Percentiles rank a stretch among this genome's conserved stretches.
These are phyloP conservation scores for Coemansia brasiliensis DNA, from an alignment of 192 early-diverging fungal genomes.

Conservation along the genomic window DNA sequence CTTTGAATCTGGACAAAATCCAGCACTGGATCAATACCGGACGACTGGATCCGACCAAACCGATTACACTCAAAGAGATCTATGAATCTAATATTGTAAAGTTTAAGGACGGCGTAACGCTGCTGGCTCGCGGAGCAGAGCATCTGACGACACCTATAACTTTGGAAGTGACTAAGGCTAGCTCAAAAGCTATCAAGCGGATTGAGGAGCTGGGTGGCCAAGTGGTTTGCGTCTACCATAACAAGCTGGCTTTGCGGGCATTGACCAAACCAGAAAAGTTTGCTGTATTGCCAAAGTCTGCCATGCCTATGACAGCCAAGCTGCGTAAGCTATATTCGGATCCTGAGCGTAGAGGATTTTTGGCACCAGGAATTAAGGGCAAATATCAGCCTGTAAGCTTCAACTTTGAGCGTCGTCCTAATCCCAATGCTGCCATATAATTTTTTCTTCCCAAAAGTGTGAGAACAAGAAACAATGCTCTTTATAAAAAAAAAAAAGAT, in stretches of 20 bases:
- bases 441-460: no score
- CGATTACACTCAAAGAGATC: slow-evolving; percentile 74
- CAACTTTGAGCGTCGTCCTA: slow-evolving; percentile 31
- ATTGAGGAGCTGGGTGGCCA: slow-evolving; percentile 82
- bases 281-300: slow-evolving; percentile 65
- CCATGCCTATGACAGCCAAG: slow-evolving; percentile 64
- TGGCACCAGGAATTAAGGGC: slow-evolving; percentile 54
- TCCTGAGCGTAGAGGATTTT: slow-evolving; percentile 70
- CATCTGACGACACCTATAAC: slow-evolving; percentile 74
- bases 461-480: no score
- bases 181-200: slow-evolving; percentile 71
- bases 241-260: slow-evolving; percentile 68
- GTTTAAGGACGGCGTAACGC: slow-evolving; percentile 80
- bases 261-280: slow-evolving; percentile 80
- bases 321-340: slow-evolving; percentile 66
- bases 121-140: slow-evolving; percentile 79
- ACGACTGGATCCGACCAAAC: slow-evolving; percentile 73
- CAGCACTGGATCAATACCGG: slow-evolving; percentile 90
- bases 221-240: slow-evolving; percentile 81
- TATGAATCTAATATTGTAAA: slow-evolving; percentile 40
- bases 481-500: no score
- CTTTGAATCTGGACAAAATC: slow-evolving; percentile 81
- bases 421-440: not conserved
- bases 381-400: slow-evolving; percentile 42
- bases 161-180: slow-evolving; percentile 84